Evolutionary conservation across 306 rosid genomes (phyloP), one percentile per base, ranked within the genome.

Genomic region (Morella rubra): DNA sequence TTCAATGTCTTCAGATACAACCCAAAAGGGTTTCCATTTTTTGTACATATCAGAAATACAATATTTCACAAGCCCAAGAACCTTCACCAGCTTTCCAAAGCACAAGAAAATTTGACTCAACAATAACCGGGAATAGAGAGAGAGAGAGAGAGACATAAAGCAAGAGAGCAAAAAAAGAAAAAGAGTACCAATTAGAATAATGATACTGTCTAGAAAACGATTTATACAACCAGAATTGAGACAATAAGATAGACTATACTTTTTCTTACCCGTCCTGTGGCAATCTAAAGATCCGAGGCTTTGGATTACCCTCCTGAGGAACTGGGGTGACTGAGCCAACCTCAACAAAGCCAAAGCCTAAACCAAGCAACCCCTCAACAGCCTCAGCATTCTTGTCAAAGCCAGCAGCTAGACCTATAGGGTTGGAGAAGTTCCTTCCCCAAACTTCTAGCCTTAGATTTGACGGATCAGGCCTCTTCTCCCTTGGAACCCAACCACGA

Each of bases 301-400:
- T 94, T 72, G 95, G 95, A 88, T 94, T 94, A 14, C 98, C 98
- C 52, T 89, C 98, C 74, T 94, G 98, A 8, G 96, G 98, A 77
- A 90, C 83, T 65, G 98, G 98, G 49, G 98, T 94, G 53, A 94
- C 97, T 77, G 98, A 94, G 62, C 98, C 98, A 68, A 94, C 96
- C 85, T 94, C 98, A 77, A 94, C 91, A 84, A 92, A 94, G 79
- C 98, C 98, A 83, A 94, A 94, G 40, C 98, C 98, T 84, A 92
- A 62, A 75, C 76, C 92, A 84, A 94, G 97, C 60, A 94, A 88
- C 41, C 98, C 98, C 80, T 90, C 98, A 64, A 92, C 83, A 67
- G 98, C 98, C 88, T 80, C 97, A 0, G 98, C 98, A 65, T 94
- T 89, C 83, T 94, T 94, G 88, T 94, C 98, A 82, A 94, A 94